Conservation (phyloP, 495 filamentous ascomycete genomes). For the Aspergillus carlsbadensis region DNA sequence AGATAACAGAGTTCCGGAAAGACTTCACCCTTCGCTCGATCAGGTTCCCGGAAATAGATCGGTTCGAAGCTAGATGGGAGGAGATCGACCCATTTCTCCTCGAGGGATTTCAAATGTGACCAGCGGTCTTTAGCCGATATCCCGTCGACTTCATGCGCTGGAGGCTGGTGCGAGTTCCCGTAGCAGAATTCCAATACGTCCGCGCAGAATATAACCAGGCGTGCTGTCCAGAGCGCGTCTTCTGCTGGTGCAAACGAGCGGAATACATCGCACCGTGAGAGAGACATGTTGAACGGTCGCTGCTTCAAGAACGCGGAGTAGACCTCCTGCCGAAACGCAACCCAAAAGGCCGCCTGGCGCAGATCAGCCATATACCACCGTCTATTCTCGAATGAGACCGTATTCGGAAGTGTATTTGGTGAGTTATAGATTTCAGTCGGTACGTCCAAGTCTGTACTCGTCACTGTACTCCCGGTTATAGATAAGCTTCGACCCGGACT, state of each 20-base stretch:
- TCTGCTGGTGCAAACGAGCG: slow-evolving; percentile 23
- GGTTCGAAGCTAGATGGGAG: slow-evolving; percentile 18
- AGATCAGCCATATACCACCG: slow-evolving; percentile 20
- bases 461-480: not conserved
- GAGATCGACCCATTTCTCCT: not conserved
- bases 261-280: slow-evolving; percentile 18
- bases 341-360: slow-evolving; percentile 30
- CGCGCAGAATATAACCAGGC: slow-evolving; percentile 24
- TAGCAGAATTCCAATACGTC: slow-evolving; percentile 30
- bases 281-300: slow-evolving; percentile 21
- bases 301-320: slow-evolving; percentile 34
- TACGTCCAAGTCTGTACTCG: too few relatives aligned
- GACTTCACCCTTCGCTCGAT: slow-evolving; percentile 12
- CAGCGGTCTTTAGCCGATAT: not conserved
- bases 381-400: not conserved
- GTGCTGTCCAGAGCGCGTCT: slow-evolving; percentile 28
- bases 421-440: not conserved
- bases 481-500: slow-evolving; percentile 16
- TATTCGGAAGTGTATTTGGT: not conserved
- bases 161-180: slow-evolving; percentile 9
- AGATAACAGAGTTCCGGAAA: slow-evolving; percentile 38
- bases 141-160: not conserved
- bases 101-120: slow-evolving; percentile 5
- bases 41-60: slow-evolving; percentile 13
- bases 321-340: slow-evolving; percentile 35